Evolutionary conservation across 768 basidiomycete genomes (phyloP).

Genomic region (Trametopsis cervina): DNA sequence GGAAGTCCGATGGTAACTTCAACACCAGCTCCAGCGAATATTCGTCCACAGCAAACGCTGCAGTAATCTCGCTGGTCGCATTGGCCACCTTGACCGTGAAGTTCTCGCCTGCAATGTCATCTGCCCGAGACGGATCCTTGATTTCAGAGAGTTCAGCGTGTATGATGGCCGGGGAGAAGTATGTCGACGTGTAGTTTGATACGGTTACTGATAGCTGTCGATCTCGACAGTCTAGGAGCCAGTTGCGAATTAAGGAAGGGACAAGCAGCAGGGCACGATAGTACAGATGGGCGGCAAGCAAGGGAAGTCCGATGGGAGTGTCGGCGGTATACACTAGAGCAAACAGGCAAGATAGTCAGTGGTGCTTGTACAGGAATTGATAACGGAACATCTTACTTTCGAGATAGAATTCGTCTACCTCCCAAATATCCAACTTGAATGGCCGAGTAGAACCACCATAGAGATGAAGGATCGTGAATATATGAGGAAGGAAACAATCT

Average conservation of each 20-base stretch:
- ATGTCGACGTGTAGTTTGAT: conserved; percentile 67
- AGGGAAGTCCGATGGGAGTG: conserved; percentile 41
- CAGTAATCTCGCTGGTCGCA: conserved; percentile 74
- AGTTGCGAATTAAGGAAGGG: conserved; percentile 78
- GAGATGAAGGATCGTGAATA: conserved; percentile 62
- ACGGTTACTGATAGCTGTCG: conserved; percentile 77
- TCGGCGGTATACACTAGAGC: conserved; percentile 51
- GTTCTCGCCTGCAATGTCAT: conserved; percentile 68
- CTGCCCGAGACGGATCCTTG: conserved; percentile 42
- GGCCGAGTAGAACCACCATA: conserved; percentile 57
- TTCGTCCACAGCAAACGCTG: conserved; percentile 85
- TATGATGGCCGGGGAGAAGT: conserved; percentile 89
- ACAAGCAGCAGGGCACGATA: conserved; percentile 80
- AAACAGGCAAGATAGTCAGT: too few species aligned
- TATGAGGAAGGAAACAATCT: conserved; percentile 58
- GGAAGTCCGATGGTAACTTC: conserved; percentile 86
- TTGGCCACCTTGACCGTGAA: conserved; percentile 71
- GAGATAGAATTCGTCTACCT: conserved; percentile 76
- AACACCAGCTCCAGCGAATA: conserved; percentile 86
- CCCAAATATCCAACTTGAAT: conserved; percentile 82
- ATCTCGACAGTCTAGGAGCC: conserved; percentile 86
- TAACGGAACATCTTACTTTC: conserved; percentile 41
- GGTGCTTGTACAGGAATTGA: background rate
- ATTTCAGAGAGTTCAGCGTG: conserved; percentile 74
- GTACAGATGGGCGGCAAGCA: conserved; percentile 83